A percentile compares a stretch with the other conserved stretches of the same genome.
These are phyloP conservation scores for Amanita exitialis DNA, from an alignment of 768 basidiomycete genomes.

Conservation along the genomic window DNA sequence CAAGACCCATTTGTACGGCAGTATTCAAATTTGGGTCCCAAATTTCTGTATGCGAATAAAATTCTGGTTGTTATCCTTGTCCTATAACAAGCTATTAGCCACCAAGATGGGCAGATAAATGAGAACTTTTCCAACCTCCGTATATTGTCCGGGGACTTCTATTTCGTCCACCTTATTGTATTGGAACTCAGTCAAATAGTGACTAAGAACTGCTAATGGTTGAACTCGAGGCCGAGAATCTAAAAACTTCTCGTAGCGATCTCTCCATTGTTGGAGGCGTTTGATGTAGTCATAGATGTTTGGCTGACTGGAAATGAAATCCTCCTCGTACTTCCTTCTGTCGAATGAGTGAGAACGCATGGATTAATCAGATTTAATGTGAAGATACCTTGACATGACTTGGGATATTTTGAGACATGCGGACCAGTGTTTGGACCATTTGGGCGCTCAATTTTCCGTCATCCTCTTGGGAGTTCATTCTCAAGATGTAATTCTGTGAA, in stretches of 20 bases:
- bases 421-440: constrained; percentile 45
- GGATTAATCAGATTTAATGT: not conserved
- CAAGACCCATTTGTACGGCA: constrained; percentile 78
- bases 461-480: constrained; percentile 58
- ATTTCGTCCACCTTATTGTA: constrained; percentile 97
- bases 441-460: constrained; percentile 50
- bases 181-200: constrained; percentile 96
- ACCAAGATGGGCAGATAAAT: not conserved
- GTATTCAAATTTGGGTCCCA: constrained; percentile 81
- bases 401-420: constrained; percentile 53
- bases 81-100: constrained; percentile 35
- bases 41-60: constrained; percentile 90
- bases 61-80: constrained; percentile 88
- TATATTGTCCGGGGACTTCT: constrained; percentile 98
- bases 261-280: constrained; percentile 87
- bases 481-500: constrained; percentile 53
- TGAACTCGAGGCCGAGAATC: constrained; percentile 79
- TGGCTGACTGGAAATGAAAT: constrained; percentile 75
- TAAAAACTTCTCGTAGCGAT: constrained; percentile 76
- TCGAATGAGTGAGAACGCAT: constrained; percentile 3
- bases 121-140: constrained; percentile 51
- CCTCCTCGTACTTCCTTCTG: constrained; percentile 87
- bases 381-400: constrained; percentile 46
- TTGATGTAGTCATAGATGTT: constrained; percentile 81
- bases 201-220: constrained; percentile 77